Conservation (phyloP, 2,329 filamentous ascomycete species). For the Alternaria triticimaculans region DNA sequence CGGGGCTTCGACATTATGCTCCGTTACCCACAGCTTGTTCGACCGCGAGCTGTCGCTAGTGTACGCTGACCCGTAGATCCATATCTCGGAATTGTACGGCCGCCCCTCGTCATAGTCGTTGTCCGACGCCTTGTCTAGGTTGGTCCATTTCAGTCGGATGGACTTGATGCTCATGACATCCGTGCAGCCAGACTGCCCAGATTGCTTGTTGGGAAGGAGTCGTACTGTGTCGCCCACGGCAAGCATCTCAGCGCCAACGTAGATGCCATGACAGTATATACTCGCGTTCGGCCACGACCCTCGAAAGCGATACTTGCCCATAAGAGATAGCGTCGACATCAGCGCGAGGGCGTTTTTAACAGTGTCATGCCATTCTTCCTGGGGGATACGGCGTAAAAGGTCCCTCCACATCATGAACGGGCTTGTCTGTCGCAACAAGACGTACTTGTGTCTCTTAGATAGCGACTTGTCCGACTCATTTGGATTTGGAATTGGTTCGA, state of each 20-base stretch:
- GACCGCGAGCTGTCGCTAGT: constrained; percentile 46
- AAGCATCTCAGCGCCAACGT: constrained; percentile 63
- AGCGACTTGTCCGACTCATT: constrained; percentile 58
- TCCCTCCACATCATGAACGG: constrained; percentile 63
- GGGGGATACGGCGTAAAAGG: constrained; percentile 52
- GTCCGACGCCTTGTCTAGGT: constrained; percentile 56
- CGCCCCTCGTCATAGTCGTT: constrained; percentile 55
- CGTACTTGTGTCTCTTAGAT: constrained; percentile 62
- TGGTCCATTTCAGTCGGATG: constrained; percentile 59
- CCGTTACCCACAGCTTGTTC: constrained; percentile 32
- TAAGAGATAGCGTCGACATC: constrained; percentile 60
- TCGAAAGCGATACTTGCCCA: constrained; percentile 60
- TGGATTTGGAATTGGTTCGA: constrained; percentile 63
- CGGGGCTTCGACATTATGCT: constrained; percentile 23
- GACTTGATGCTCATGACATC: constrained; percentile 63
- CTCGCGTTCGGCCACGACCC: constrained; percentile 62
- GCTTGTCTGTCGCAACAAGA: constrained; percentile 60
- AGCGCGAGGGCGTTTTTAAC: constrained; percentile 61
- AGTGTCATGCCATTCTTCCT: constrained; percentile 59
- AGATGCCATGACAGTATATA: constrained; percentile 62
- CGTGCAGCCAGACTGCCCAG: constrained; percentile 41
- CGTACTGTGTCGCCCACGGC: constrained; percentile 62
- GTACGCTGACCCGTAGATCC: constrained; percentile 59
- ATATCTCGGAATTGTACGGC: constrained; percentile 56
- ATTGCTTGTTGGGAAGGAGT: constrained; percentile 43